A percentile compares a stretch with the other conserved stretches of the same genome.
Evolutionary conservation across 1,284 basidiomycete genomes (phyloP).

Genomic region (Cryptococcus maquisensis): DNA sequence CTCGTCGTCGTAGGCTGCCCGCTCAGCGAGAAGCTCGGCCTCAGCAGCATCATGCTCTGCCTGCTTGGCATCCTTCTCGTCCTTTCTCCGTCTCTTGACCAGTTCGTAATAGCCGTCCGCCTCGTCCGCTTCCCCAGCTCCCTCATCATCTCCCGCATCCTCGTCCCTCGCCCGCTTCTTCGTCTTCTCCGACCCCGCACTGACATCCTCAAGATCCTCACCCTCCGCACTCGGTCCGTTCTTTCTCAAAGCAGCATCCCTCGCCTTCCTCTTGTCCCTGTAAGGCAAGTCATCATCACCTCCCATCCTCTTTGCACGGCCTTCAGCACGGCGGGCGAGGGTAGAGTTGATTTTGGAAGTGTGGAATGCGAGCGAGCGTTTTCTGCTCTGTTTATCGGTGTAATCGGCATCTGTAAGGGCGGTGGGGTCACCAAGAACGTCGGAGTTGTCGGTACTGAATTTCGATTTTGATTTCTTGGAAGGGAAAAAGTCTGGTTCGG

Average conservation of each 20-base stretch:
- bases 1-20: constrained; percentile 53
- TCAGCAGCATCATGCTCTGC: constrained; percentile 67
- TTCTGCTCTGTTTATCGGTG: constrained; percentile 73
- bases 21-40: constrained; percentile 53
- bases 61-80: constrained; percentile 72
- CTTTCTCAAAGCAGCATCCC: constrained; percentile 51
- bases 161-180: constrained; percentile 51
- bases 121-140: constrained; percentile 48
- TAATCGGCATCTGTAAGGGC: constrained; percentile 66
- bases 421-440: constrained; percentile 68
- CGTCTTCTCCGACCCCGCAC: constrained; percentile 38
- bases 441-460: constrained; percentile 50
- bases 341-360: constrained; percentile 80
- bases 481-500: constrained; percentile 26
- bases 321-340: constrained; percentile 65
- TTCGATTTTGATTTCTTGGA: constrained; percentile 29
- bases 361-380: constrained; percentile 81
- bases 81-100: constrained; percentile 67
- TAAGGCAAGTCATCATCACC: constrained; percentile 70
- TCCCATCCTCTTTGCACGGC: constrained; percentile 55
- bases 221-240: constrained; percentile 40
- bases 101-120: constrained; percentile 81
- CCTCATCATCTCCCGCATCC: constrained; percentile 50
- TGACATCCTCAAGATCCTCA: constrained; percentile 44
- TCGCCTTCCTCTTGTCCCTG: constrained; percentile 48